Evolutionary conservation across 306 rosid species (phyloP).

Genomic region (Vigna nakashimae): DNA sequence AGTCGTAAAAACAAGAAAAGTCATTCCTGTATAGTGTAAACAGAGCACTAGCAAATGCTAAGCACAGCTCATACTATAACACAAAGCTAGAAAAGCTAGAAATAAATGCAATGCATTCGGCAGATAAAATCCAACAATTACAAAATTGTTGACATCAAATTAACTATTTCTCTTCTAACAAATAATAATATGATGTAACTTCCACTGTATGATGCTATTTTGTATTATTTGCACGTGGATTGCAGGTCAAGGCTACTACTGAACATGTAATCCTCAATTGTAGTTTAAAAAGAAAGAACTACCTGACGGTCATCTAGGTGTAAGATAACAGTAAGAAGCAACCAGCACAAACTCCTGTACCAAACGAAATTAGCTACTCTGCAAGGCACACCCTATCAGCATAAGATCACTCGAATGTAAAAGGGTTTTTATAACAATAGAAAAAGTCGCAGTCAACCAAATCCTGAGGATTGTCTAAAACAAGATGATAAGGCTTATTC

Average conservation of each 20-base stretch:
- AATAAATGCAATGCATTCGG: conserved; percentile 3
- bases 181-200: conserved; percentile 24
- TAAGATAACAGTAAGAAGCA: conserved; percentile 62
- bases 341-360: conserved; percentile 70
- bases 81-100: conserved; percentile 31
- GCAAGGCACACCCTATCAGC: conserved; percentile 18
- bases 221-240: conserved; percentile 14
- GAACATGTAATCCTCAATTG: neutral
- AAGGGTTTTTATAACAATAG: conserved; percentile 15
- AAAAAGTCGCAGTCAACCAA: conserved; percentile 1
- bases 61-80: conserved; percentile 8
- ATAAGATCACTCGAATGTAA: conserved; percentile 26
- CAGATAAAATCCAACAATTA: conserved; percentile 1
- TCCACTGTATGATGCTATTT: conserved; percentile 4
- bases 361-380: conserved; percentile 27
- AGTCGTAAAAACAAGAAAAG: conserved; percentile 27
- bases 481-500: conserved; percentile 15
- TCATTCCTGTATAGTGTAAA: neutral
- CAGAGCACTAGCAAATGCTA: conserved; percentile 7
- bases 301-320: conserved; percentile 76
- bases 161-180: conserved; percentile 26
- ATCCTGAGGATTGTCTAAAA: neutral
- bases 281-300: conserved; percentile 30
- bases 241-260: conserved; percentile 14
- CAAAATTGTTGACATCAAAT: conserved; percentile 13